Base-by-base conservation (phyloP, 495 filamentous ascomycete species). In the Aspergillus kassunensis region DNA sequence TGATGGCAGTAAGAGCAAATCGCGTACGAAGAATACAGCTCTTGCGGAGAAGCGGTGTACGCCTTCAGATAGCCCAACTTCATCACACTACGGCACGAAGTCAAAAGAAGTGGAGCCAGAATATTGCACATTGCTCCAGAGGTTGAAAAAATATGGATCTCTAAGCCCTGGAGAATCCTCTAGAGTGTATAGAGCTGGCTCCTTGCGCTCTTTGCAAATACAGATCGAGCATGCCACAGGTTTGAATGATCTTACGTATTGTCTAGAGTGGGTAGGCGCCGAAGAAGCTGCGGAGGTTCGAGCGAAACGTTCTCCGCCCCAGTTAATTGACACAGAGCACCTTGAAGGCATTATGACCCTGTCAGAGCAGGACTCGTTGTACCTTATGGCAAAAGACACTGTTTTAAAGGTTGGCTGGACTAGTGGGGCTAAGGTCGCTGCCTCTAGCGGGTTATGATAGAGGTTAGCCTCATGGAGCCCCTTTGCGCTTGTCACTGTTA, bases 161-260 rank as follows among this genome's bases (percentile, higher is more conserved):
- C 40, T 43, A 16, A 43, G 8, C 20, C 40, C 40, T 3, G 40
- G 40, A 24, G 21, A 43, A 43, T 25, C 19, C 9, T 43, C 40
- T 13, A 15, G 18, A 12, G 12, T 24, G 8, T 43, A 43, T 24
- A 43, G 40, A 27, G 24, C n/a, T 43, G 40, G 40, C 20, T 6
- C 40, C 24, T 15, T 43, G 12, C 20, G 3, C 34, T 37, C 34
- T 15, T 16, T 37, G 34, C 34, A 43, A 12, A 43, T 43, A 11
- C 40, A 43, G 40, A 43, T 43, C 40, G 40, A 43, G 19, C 40
- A 43, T 27, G 40, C 40, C 40, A 43, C 3, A n/a, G 24, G 24
- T 43, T 24, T 15, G 24, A 25, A 15, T 9, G n/a, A 43, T 12
- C 40, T 43, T 43, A 15, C 9, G n/a, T 43, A 43, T 15, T 24